A percentile compares a stretch with the other conserved stretches of the same genome.
Conservation (phyloP, 345 rosid genomes). For the Gynandropsis gynandra region DNA sequence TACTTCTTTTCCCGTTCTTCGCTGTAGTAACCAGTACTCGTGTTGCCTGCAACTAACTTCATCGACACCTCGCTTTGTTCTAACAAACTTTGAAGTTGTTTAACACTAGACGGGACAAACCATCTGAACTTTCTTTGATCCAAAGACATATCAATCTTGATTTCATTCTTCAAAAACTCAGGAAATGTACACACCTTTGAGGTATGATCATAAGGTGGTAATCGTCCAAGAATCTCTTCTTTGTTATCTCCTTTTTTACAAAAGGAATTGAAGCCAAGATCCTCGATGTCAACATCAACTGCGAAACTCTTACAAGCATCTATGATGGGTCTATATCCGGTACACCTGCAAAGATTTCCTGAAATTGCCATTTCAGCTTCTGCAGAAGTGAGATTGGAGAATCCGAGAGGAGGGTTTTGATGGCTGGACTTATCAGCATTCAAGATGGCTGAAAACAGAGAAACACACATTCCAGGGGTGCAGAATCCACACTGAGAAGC, state of each 20-base stretch:
- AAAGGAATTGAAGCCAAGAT: slow-evolving; percentile 70
- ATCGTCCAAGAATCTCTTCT: slow-evolving; percentile 25
- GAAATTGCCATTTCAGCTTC: slow-evolving; percentile 78
- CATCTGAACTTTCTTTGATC: slow-evolving; percentile 39
- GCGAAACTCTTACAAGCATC: slow-evolving; percentile 92
- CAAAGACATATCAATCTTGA: slow-evolving; percentile 26
- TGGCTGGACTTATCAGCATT: slow-evolving; percentile 57
- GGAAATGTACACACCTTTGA: slow-evolving; percentile 41
- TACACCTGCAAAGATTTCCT: slow-evolving; percentile 93
- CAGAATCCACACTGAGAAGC: slow-evolving; percentile 96
- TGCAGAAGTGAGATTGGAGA: slow-evolving; percentile 60
- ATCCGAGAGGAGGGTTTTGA: slow-evolving; percentile 38
- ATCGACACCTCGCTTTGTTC: slow-evolving; percentile 21
- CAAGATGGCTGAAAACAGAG: slow-evolving; percentile 67
- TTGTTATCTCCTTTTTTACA: slow-evolving; percentile 54
- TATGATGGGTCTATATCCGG: slow-evolving; percentile 83
- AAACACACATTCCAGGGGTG: slow-evolving; percentile 90
- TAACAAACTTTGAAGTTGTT: slow-evolving; percentile 48
- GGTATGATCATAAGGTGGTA: slow-evolving; percentile 42
- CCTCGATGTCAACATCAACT: slow-evolving; percentile 73
- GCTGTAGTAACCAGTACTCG: slow-evolving; percentile 73
- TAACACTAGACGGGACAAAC: slow-evolving; percentile 43
- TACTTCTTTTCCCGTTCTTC: slow-evolving; percentile 31
- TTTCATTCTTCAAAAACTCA: slow-evolving; percentile 52
- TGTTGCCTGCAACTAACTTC: slow-evolving; percentile 74